Evolutionary conservation across 2,329 filamentous ascomycete genomes (phyloP).

Genomic region (Penicillium sp.): DNA sequence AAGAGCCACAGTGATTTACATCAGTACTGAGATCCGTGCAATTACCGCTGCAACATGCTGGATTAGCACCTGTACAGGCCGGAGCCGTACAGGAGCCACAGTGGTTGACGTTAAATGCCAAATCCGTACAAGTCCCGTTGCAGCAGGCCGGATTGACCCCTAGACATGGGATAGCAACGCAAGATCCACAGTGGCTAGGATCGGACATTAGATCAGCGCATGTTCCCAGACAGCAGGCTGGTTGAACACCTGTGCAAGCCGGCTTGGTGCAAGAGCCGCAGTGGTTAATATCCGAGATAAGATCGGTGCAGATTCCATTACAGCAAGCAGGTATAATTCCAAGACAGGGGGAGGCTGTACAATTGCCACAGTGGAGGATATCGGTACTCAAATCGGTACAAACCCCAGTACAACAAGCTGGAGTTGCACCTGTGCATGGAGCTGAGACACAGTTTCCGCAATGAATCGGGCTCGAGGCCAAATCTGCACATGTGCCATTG

Average conservation of each 20-base stretch:
- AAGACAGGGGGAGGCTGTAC: conserved; percentile 8
- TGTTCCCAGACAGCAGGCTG: conserved; percentile 7
- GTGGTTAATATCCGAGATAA: neutral
- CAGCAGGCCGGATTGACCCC: conserved; percentile 11
- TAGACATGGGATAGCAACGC: conserved; percentile 1
- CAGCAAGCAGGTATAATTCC: conserved; percentile 12
- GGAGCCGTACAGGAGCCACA: conserved; percentile 12
- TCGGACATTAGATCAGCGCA: conserved; percentile 2
- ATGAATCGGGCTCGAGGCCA: conserved; percentile 6
- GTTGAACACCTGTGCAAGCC: neutral
- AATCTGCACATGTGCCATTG: conserved; percentile 13
- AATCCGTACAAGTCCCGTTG: conserved; percentile 6
- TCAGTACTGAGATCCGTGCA: conserved; percentile 16
- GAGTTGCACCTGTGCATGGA: conserved; percentile 13
- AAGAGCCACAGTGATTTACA: conserved; percentile 19
- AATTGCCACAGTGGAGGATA: conserved; percentile 12
- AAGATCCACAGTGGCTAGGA: conserved; percentile 3
- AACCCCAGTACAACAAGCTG: conserved; percentile 15
- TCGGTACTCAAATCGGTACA: conserved; percentile 13
- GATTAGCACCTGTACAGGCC: conserved; percentile 1
- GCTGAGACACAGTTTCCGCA: conserved; percentile 12
- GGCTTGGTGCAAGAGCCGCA: conserved; percentile 3
- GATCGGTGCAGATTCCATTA: conserved; percentile 7
- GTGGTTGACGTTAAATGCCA: conserved; percentile 5
- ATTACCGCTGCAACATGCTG: conserved; percentile 9